Percentiles rank a stretch among this genome's conserved stretches.
These are phyloP conservation scores for Acanthamoeba royreba DNA, from an alignment of 208 protist genomes.

Conservation along the genomic window DNA sequence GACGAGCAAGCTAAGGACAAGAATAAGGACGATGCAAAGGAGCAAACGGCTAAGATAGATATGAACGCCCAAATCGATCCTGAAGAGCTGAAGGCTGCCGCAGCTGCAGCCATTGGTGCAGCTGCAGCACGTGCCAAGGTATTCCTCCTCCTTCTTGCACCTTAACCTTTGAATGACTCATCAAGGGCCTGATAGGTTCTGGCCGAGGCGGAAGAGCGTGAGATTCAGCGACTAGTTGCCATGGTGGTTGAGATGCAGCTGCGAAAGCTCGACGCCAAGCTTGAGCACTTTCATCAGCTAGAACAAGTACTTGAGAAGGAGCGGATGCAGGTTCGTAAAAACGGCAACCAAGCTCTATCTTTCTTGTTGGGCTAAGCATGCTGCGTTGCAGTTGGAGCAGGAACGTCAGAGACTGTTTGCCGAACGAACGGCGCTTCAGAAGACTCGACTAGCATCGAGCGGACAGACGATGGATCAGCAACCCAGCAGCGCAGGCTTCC, in stretches of 20 bases:
- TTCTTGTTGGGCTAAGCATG: too few relatives aligned
- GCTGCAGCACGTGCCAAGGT: constrained; percentile 38
- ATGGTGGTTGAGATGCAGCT: constrained; percentile 57
- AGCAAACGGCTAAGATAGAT: not conserved
- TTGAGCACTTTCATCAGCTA: constrained; percentile 55
- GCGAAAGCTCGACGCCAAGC: constrained; percentile 59
- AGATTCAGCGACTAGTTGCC: constrained; percentile 31
- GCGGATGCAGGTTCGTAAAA: not conserved
- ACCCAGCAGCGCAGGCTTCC: not conserved
- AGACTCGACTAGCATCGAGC: not conserved
- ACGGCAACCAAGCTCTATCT: too few relatives aligned
- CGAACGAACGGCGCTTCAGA: not conserved
- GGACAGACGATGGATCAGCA: not conserved
- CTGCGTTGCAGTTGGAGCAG: not conserved
- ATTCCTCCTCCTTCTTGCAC: not conserved
- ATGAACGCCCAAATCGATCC: not conserved
- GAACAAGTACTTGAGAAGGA: constrained; percentile 54
- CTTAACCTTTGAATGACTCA: not conserved
- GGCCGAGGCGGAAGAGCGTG: constrained; percentile 43
- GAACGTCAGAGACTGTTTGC: not conserved
- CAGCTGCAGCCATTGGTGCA: constrained; percentile 38
- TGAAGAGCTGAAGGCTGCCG: not conserved
- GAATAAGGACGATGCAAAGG: not conserved
- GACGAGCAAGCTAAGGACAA: not conserved
- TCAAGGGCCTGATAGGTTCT: not conserved